Conservation (phyloP, 305 asterid genomes). For the Fraxinus paxiana region DNA sequence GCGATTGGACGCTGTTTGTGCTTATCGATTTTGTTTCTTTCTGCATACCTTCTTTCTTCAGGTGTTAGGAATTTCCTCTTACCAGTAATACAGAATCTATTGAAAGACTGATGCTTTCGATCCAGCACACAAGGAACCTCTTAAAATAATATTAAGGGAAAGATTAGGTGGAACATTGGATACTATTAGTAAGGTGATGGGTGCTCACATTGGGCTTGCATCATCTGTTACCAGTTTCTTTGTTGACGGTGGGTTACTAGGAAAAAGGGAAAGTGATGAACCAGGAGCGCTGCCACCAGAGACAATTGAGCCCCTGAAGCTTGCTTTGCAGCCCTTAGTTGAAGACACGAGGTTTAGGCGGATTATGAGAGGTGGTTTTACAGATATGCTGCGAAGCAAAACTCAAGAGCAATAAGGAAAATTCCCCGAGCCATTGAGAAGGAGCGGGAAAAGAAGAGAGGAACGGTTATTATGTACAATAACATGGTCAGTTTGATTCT, state of each 20-base stretch:
- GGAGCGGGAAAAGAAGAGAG: conserved; percentile 19
- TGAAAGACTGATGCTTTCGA: conserved; percentile 90
- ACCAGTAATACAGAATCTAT: conserved; percentile 82
- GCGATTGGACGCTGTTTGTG: neutral
- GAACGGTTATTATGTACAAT: neutral
- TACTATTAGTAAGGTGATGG: conserved; percentile 86
- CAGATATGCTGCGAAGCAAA: conserved; percentile 88
- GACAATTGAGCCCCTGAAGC: conserved; percentile 33
- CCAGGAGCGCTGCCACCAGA: conserved; percentile 30
- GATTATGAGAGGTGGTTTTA: conserved; percentile 84
- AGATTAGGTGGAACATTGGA: conserved; percentile 84
- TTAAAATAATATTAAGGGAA: conserved; percentile 81
- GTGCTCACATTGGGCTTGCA: conserved; percentile 81
- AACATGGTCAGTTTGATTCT: neutral
- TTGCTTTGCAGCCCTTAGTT: conserved; percentile 41
- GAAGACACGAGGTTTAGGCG: conserved; percentile 89
- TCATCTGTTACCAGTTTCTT: conserved; percentile 83
- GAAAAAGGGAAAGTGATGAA: conserved; percentile 65
- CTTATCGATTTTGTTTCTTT: conserved; percentile 5
- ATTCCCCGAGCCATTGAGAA: conserved; percentile 38
- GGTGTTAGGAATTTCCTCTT: conserved; percentile 72
- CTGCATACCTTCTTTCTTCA: conserved; percentile 65
- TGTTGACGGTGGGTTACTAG: conserved; percentile 72
- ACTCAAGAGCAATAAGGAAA: conserved; percentile 58
- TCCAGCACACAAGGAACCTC: conserved; percentile 98